A percentile compares a stretch with the other conserved stretches of the same genome.
phyloP scores from a whole-genome alignment of 768 basidiomycete species.

The Fomitopsis serialis region DNA sequence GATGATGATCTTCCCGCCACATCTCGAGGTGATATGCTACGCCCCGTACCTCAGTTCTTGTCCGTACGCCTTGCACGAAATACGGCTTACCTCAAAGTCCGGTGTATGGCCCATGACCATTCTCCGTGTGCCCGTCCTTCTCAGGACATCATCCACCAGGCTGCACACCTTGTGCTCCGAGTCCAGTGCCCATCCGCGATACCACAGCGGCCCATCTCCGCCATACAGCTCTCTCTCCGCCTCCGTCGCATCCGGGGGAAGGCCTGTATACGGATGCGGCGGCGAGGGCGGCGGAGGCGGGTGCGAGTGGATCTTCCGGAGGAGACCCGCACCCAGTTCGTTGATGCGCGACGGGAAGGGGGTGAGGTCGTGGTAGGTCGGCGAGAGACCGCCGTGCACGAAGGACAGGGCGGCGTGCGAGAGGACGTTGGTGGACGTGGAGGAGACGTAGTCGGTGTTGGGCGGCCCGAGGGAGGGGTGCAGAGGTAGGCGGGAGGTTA shows the following conservation, averaged over 20 bases:
- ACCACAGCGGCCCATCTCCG: conserved; percentile 89
- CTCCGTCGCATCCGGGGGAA: conserved; percentile 58
- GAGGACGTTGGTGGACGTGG: conserved; percentile 43
- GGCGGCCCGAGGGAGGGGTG: conserved; percentile 65
- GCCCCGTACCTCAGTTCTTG: background rate
- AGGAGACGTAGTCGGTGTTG: conserved; percentile 46
- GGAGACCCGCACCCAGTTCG: conserved; percentile 58
- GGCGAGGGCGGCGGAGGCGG: conserved; percentile 72
- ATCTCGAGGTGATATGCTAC: conserved; percentile 77
- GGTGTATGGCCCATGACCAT: conserved; percentile 99
- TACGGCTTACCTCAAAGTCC: conserved; percentile 57
- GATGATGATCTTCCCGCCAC: conserved; percentile 88
- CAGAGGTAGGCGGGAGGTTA: conserved; percentile 75
- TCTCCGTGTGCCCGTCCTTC: conserved; percentile 73
- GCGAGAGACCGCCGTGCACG: conserved; percentile 88
- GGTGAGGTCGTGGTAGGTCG: conserved; percentile 63
- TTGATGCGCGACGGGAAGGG: conserved; percentile 89
- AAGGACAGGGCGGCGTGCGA: conserved; percentile 85
- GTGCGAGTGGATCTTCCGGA: conserved; percentile 64
- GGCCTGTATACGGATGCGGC: conserved; percentile 64
- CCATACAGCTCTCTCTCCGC: conserved; percentile 69
- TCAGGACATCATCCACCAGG: conserved; percentile 64
- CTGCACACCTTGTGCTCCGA: conserved; percentile 64
- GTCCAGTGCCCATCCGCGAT: conserved; percentile 85
- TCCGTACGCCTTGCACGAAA: background rate